Evolutionary conservation across 768 basidiomycete species (phyloP).

Genomic region (Kwoniella heveanensis): DNA sequence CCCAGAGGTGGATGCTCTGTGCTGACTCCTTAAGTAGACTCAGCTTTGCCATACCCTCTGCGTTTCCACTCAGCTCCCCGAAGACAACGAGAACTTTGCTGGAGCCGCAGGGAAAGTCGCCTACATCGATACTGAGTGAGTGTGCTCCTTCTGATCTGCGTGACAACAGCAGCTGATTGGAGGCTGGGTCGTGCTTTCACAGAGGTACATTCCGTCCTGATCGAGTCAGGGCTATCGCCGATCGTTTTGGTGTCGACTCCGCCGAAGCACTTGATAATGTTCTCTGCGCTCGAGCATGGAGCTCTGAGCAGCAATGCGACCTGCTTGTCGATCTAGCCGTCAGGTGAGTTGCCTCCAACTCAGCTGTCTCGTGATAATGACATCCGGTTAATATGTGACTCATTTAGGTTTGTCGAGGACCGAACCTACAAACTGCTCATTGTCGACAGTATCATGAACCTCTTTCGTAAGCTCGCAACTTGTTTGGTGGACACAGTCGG

Average conservation of each 20-base stretch:
- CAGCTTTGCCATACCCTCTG: conserved; percentile 95
- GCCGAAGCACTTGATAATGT: conserved; percentile 74
- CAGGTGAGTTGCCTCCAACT: conserved; percentile 31
- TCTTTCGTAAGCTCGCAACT: conserved; percentile 65
- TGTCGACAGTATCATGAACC: conserved; percentile 94
- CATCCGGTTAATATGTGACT: conserved; percentile 7
- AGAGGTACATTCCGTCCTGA: conserved; percentile 76
- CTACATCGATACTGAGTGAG: conserved; percentile 56
- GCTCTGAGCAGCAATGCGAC: conserved; percentile 51
- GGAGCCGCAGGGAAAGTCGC: conserved; percentile 75
- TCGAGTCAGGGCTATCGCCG: conserved; percentile 84
- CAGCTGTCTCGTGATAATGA: too few relatives aligned
- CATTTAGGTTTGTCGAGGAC: conserved; percentile 45
- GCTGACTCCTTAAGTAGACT: conserved; percentile 60
- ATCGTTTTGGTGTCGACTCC: conserved; percentile 89
- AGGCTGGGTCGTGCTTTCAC: conserved; percentile 2
- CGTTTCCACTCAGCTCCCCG: conserved; percentile 82
- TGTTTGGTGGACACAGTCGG: not conserved
- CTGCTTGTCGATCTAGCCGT: conserved; percentile 52
- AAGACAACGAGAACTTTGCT: conserved; percentile 80
- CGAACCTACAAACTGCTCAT: conserved; percentile 64
- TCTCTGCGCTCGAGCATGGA: conserved; percentile 68
- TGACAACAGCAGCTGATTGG: not conserved
- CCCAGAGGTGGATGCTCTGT: not conserved
- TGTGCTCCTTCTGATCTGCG: not conserved